phyloP scores from a whole-genome alignment of 2,329 filamentous ascomycete genomes.

The Aureobasidium sp. region DNA sequence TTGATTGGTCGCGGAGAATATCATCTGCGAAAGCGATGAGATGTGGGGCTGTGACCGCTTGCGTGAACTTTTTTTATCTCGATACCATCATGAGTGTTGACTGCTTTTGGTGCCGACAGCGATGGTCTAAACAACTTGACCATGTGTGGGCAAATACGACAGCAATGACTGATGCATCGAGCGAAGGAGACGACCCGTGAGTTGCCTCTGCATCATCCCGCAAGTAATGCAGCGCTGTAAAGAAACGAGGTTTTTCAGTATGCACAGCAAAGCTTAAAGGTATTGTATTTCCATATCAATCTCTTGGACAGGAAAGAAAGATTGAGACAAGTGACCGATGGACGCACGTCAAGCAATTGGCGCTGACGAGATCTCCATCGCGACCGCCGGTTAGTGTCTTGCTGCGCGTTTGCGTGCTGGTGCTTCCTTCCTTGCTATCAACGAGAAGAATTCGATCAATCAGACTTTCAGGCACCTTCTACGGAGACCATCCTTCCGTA shows the following conservation, averaged over 20 bases:
- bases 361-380: neutral
- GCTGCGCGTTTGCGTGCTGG: neutral
- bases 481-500: neutral
- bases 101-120: neutral
- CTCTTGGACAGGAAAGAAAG: neutral
- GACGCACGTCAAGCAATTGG: neutral
- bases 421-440: neutral
- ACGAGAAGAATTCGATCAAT: neutral
- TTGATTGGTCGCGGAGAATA: constrained; percentile 10
- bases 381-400: neutral
- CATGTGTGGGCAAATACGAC: neutral
- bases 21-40: neutral
- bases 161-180: neutral
- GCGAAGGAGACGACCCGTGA: neutral
- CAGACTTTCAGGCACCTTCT: neutral
- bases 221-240: neutral
- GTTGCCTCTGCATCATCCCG: neutral
- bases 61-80: neutral
- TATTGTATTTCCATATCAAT: neutral
- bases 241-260: neutral
- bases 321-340: no score
- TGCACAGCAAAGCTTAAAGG: neutral
- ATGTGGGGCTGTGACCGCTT: neutral
- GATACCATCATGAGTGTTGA: neutral
- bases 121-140: no score